These are phyloP conservation scores for Erigeron canadensis DNA, from an alignment of 129 eudicot species.

Conservation along the genomic window DNA sequence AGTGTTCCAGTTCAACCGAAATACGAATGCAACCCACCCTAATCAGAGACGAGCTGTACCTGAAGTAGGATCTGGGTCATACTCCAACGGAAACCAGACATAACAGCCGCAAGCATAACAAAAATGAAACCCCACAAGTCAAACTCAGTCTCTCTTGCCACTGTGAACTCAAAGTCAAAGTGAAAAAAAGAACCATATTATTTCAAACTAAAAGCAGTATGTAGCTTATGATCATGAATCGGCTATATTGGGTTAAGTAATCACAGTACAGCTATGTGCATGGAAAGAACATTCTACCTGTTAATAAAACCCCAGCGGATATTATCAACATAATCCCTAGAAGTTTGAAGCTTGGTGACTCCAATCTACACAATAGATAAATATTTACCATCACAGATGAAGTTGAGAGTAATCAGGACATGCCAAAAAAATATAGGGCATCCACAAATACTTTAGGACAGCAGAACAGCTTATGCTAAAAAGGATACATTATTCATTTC, in stretches of 20 bases:
- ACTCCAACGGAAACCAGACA: constrained; percentile 99
- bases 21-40: background rate
- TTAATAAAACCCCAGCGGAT: constrained; percentile 78
- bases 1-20: background rate
- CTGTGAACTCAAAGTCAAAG: constrained; percentile 30
- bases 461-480: too few species aligned
- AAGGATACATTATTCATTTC: background rate
- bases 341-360: constrained; percentile 88
- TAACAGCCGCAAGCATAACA: constrained; percentile 99
- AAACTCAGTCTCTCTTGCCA: constrained; percentile 94
- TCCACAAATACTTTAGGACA: too few species aligned
- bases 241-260: too few species aligned
- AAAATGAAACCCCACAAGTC: constrained; percentile 89
- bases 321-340: constrained; percentile 81
- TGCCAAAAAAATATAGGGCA: background rate
- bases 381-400: constrained; percentile 21
- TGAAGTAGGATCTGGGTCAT: constrained; percentile 99
- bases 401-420: background rate
- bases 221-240: background rate
- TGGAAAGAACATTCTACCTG: constrained; percentile 51
- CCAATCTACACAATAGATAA: constrained; percentile 66
- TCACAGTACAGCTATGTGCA: background rate
- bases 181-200: background rate
- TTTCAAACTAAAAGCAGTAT: background rate
- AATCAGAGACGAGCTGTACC: constrained; percentile 40